Evolutionary conservation across 129 eudicot genomes (phyloP).

Genomic region (Flaveria trinervia): DNA sequence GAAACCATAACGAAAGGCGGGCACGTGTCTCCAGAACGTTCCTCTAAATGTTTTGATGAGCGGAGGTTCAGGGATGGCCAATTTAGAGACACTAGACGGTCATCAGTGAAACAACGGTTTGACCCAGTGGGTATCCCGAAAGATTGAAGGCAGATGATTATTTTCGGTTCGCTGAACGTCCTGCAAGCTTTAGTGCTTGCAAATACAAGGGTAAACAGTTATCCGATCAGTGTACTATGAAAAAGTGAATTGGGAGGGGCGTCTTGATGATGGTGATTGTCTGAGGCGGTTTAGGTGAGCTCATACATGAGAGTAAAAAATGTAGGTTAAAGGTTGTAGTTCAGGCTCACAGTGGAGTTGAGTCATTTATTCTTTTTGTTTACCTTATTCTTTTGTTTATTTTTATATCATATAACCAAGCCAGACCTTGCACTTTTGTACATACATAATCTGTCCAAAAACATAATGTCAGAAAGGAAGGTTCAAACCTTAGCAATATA

Average conservation of each 20-base stretch:
- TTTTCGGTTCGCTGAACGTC: conserved; percentile 42
- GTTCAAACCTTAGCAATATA: too few species aligned
- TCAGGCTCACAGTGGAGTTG: neutral
- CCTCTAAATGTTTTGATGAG: conserved; percentile 50
- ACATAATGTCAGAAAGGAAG: neutral
- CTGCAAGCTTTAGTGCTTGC: conserved; percentile 47
- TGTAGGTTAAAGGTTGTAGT: conserved; percentile 42
- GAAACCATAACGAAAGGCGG: conserved; percentile 43
- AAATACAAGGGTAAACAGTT: conserved; percentile 38
- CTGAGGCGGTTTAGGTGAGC: conserved; percentile 47
- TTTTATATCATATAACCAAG: conserved; percentile 10
- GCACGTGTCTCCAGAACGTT: conserved; percentile 42
- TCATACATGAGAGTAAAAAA: conserved; percentile 30
- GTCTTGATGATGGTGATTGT: conserved; percentile 38
- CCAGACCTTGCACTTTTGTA: neutral
- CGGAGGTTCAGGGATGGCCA: conserved; percentile 42
- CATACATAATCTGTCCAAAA: neutral
- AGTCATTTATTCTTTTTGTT: neutral
- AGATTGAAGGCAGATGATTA: conserved; percentile 51
- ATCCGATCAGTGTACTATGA: conserved; percentile 41
- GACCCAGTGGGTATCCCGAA: conserved; percentile 48
- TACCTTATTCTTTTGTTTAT: conserved; percentile 1
- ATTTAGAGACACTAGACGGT: conserved; percentile 50
- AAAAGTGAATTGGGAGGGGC: conserved; percentile 35
- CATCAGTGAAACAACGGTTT: conserved; percentile 45